These are phyloP conservation scores for Salix exigua DNA, from an alignment of 345 rosid genomes.

Conservation along the genomic window DNA sequence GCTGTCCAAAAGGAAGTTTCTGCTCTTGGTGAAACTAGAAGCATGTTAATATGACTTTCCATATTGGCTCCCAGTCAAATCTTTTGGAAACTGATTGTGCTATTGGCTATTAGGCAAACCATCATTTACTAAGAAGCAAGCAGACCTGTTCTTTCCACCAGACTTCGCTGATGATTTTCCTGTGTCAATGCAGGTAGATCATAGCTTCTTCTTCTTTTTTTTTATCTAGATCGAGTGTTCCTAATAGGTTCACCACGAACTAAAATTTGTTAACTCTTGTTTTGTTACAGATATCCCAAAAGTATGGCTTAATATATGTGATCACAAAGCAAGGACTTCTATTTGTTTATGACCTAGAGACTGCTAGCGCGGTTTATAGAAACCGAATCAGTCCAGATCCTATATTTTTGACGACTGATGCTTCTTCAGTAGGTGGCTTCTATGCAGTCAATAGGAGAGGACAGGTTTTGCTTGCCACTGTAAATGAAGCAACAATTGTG, in stretches of 20 bases:
- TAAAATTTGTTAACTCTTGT: neutral
- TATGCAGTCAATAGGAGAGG: slow-evolving; percentile 79
- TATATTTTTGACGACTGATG: slow-evolving; percentile 89
- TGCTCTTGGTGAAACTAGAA: neutral
- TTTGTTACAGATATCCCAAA: slow-evolving; percentile 72
- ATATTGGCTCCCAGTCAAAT: neutral
- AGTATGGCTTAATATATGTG: slow-evolving; percentile 75
- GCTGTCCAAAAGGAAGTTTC: neutral
- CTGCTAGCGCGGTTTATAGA: slow-evolving; percentile 91
- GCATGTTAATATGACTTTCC: neutral
- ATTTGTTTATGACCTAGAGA: slow-evolving; percentile 93
- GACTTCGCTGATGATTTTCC: slow-evolving; percentile 30
- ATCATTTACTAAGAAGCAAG: slow-evolving; percentile 26
- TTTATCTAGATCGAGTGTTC: neutral
- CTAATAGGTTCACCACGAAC: neutral
- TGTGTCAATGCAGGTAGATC: slow-evolving; percentile 22
- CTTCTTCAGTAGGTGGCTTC: slow-evolving; percentile 82
- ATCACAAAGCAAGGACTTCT: slow-evolving; percentile 92
- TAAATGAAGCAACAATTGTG: slow-evolving; percentile 85
- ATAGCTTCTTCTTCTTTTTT: neutral
- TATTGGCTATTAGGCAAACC: slow-evolving; percentile 13
- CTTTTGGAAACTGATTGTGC: neutral
- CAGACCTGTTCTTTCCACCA: slow-evolving; percentile 26
- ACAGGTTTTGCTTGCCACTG: slow-evolving; percentile 53
- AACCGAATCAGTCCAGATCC: slow-evolving; percentile 97